Evolutionary conservation across 768 basidiomycete species (phyloP).

Genomic region (Lepiota venenata): DNA sequence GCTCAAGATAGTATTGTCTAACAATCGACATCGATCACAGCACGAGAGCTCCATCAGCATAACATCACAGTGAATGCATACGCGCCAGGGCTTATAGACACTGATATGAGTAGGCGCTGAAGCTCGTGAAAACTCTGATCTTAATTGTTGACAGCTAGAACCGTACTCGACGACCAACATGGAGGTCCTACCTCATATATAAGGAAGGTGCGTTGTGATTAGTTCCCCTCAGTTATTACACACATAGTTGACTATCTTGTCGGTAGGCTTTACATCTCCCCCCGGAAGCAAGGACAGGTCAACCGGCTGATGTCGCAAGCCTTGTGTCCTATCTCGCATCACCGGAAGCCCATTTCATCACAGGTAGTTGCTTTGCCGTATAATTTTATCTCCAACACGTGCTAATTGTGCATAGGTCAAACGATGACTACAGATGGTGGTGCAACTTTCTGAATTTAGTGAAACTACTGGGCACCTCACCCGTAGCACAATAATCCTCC

Average conservation of each 20-base stretch:
- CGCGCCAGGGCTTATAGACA: constrained; percentile 27
- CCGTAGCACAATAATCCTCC: too few relatives aligned
- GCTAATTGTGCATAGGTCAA: too few relatives aligned
- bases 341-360: constrained; percentile 15
- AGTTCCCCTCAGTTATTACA: too few relatives aligned
- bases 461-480: too few relatives aligned
- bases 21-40: constrained; percentile 15
- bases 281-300: neutral
- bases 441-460: too few relatives aligned
- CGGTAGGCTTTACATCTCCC: constrained; percentile 1
- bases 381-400: too few relatives aligned
- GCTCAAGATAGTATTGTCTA: too few relatives aligned
- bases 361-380: constrained; percentile 4
- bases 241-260: neutral
- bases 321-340: constrained; percentile 21
- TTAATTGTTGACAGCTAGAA: neutral
- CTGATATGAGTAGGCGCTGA: constrained; percentile 1
- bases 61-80: constrained; percentile 42
- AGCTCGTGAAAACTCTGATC: neutral
- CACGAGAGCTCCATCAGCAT: constrained; percentile 32
- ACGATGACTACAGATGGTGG: too few relatives aligned
- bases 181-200: neutral
- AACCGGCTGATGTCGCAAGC: constrained; percentile 14
- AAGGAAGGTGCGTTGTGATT: neutral
- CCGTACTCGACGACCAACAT: neutral